Conservation (phyloP, 2,329 filamentous ascomycete species). For the Fusarium hostae region DNA sequence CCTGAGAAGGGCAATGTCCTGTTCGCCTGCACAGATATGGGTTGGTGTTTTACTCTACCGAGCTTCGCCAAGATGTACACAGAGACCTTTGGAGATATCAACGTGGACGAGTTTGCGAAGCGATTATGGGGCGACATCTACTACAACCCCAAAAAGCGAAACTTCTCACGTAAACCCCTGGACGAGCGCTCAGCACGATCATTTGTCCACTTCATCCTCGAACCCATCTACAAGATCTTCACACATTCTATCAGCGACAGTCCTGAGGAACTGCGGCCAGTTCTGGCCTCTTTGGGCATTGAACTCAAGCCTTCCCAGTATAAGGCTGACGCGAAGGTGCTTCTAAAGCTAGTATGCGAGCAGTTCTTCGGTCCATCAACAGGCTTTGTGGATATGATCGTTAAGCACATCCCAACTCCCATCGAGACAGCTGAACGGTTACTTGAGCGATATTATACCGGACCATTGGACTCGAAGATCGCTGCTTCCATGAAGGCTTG, state of each 20-base stretch:
- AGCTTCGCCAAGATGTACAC: slow-evolving; percentile 98
- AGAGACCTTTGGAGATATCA: slow-evolving; percentile 84
- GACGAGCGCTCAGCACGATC: slow-evolving; percentile 85
- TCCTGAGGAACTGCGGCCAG: slow-evolving; percentile 83
- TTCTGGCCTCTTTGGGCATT: slow-evolving; percentile 83
- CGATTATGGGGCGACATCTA: slow-evolving; percentile 97
- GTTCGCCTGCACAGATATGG: slow-evolving; percentile 92
- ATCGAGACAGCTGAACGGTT: slow-evolving; percentile 79
- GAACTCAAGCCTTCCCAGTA: slow-evolving; percentile 91
- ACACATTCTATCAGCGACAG: slow-evolving; percentile 94
- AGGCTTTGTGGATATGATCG: slow-evolving; percentile 96
- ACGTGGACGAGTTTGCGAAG: slow-evolving; percentile 82
- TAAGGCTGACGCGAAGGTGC: slow-evolving; percentile 86
- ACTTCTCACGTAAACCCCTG: slow-evolving; percentile 87
- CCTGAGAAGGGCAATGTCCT: slow-evolving; percentile 99
- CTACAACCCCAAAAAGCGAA: slow-evolving; percentile 90
- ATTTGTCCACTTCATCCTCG: slow-evolving; percentile 94
- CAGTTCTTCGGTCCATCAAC: slow-evolving; percentile 93
- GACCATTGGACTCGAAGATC: slow-evolving; percentile 83
- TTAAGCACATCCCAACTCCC: slow-evolving; percentile 89
- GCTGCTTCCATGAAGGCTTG: slow-evolving; percentile 84
- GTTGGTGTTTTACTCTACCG: slow-evolving; percentile 94
- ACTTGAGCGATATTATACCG: slow-evolving; percentile 90
- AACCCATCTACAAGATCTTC: slow-evolving; percentile 98
- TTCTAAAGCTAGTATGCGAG: slow-evolving; percentile 89